phyloP scores from a whole-genome alignment of 129 eudicot species.

The Chrysanthemum lavandulifolium region DNA sequence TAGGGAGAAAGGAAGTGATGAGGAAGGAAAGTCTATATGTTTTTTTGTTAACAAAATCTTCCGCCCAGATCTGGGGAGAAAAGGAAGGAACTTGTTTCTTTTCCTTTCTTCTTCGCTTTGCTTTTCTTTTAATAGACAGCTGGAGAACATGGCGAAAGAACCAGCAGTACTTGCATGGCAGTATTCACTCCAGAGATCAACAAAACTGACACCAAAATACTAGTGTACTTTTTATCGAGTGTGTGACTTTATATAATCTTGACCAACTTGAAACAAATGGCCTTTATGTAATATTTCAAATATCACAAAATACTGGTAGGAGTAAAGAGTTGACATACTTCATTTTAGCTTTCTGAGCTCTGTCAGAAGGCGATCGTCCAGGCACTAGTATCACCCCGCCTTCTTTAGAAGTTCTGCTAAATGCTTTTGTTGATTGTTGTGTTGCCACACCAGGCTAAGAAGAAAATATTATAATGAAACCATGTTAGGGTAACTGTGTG shows the following conservation, averaged over 20 bases:
- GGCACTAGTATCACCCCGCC: conserved; percentile 96
- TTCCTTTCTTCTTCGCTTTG: no score
- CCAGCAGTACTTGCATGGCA: not conserved
- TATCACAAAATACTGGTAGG: not conserved
- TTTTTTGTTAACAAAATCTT: no score
- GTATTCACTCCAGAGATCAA: not conserved
- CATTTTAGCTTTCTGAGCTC: conserved; percentile 92
- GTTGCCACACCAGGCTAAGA: conserved; percentile 78
- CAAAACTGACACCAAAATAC: no score
- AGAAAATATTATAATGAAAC: conserved; percentile 7
- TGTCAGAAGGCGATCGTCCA: conserved; percentile 98
- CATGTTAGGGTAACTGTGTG: not conserved
- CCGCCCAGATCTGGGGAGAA: no score
- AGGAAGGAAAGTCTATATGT: no score
- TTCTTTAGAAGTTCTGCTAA: conserved; percentile 72
- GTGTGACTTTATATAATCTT: not conserved
- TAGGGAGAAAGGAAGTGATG: no score
- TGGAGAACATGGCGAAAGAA: not conserved
- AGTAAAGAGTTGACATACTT: conserved; percentile 45
- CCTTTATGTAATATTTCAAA: not conserved
- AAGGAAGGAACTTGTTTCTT: no score
- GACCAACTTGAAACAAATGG: conserved; percentile 6
- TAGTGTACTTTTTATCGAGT: not conserved
- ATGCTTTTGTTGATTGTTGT: conserved; percentile 63
- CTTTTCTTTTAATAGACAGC: no score